These are phyloP conservation scores for Phaseolus coccineus DNA, from an alignment of 331 rosid genomes.

Conservation along the genomic window DNA sequence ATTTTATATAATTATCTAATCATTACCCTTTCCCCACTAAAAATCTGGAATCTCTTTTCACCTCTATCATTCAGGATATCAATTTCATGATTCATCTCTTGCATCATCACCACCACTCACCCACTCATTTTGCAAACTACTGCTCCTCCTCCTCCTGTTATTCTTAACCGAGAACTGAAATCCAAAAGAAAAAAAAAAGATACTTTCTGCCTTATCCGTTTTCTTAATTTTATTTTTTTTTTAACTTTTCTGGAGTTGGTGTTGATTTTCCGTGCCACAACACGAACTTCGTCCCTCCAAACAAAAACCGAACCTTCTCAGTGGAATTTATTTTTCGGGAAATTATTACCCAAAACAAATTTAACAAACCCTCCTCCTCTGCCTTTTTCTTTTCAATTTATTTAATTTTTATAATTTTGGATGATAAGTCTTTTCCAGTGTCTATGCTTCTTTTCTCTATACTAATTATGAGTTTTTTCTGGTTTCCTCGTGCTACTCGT, in stretches of 20 bases:
- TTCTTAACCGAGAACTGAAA: background rate
- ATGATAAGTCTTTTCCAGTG: background rate
- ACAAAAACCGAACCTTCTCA: background rate
- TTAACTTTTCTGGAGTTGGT: background rate
- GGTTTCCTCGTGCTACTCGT: background rate
- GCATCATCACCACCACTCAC: background rate
- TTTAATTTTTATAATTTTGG: constrained; percentile 13
- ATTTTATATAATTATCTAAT: constrained; percentile 23
- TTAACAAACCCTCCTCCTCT: background rate
- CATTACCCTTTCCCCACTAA: constrained; percentile 7
- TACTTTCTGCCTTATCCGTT: background rate
- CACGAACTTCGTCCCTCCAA: background rate
- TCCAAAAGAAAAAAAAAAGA: background rate
- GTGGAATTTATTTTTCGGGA: background rate
- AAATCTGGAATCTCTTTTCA: constrained; percentile 36
- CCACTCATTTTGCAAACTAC: background rate
- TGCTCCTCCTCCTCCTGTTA: background rate
- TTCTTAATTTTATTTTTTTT: background rate
- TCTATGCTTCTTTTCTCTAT: background rate
- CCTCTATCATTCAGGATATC: background rate
- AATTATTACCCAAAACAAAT: background rate
- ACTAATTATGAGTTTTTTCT: background rate
- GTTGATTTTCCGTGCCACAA: constrained; percentile 19
- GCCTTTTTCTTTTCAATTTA: background rate
- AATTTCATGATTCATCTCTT: constrained; percentile 23